Conservation (phyloP, 2,329 filamentous ascomycete genomes). For the Botrytis pseudocinerea region DNA sequence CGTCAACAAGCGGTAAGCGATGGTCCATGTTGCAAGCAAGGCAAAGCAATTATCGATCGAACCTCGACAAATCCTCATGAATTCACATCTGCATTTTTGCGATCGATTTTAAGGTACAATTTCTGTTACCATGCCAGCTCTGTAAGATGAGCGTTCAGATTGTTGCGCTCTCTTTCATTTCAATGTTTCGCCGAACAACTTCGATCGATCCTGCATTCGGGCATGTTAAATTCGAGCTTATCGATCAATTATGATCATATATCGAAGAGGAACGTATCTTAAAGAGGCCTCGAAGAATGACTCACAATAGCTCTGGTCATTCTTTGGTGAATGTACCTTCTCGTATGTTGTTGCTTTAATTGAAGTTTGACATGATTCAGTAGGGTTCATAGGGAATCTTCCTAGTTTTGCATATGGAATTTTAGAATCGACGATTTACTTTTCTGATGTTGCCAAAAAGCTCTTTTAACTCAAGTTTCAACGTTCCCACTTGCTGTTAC, state of each 20-base stretch:
- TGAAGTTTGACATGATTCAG: not conserved
- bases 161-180: not conserved
- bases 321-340: not conserved
- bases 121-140: not conserved
- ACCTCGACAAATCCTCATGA: not conserved
- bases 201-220: not conserved
- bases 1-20: not conserved
- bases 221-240: not conserved
- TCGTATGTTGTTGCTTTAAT: not conserved
- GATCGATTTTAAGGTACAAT: not conserved
- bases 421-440: not conserved
- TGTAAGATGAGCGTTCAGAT: not conserved
- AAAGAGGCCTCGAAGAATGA: not conserved
- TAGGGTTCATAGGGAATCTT: not conserved
- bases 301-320: not conserved
- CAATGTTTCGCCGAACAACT: not conserved
- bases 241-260: not conserved
- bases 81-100: not conserved
- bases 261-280: not conserved
- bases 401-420: not conserved
- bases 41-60: not conserved
- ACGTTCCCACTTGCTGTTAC: not conserved
- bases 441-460: not conserved
- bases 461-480: not conserved
- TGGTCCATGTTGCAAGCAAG: not conserved